phyloP scores from a whole-genome alignment of 768 basidiomycete genomes.

The Wakefieldia striispora region DNA sequence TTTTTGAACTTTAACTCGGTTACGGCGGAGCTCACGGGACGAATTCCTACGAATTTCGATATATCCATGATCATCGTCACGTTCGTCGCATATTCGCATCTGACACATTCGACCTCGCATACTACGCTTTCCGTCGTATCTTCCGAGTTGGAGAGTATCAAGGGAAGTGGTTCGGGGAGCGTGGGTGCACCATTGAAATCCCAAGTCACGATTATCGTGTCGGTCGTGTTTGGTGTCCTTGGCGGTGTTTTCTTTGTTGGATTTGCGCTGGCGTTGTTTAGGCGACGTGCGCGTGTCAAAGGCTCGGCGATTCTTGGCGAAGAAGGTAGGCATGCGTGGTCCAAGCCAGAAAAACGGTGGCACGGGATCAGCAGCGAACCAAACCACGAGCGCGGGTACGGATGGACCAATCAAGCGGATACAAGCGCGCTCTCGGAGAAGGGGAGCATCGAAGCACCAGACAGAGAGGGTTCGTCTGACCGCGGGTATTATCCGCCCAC shows the following conservation, averaged over 20 bases:
- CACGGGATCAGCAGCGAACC: constrained; percentile 48
- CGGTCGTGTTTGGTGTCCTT: constrained; percentile 58
- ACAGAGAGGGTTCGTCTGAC: constrained; percentile 16
- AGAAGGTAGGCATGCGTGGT: constrained; percentile 56
- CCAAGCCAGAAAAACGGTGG: constrained; percentile 66
- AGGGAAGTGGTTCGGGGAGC: constrained; percentile 30
- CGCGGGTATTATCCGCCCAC: constrained; percentile 17
- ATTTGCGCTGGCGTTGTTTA: constrained; percentile 51
- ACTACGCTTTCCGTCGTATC: constrained; percentile 52
- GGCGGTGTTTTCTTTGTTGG: constrained; percentile 58
- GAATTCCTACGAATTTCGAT: constrained; percentile 47
- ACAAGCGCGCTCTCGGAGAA: constrained; percentile 29
- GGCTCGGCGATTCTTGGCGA: constrained; percentile 62
- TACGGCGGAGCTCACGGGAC: constrained; percentile 51
- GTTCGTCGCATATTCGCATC: constrained; percentile 65
- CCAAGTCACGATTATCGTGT: constrained; percentile 55
- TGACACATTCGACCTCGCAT: constrained; percentile 72
- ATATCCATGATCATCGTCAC: constrained; percentile 45
- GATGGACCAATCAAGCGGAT: constrained; percentile 31
- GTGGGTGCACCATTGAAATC: constrained; percentile 44
- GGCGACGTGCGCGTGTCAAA: constrained; percentile 54
- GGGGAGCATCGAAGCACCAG: constrained; percentile 29
- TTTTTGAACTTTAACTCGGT: constrained; percentile 55
- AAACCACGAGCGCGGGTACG: constrained; percentile 26
- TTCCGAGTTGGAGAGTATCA: constrained; percentile 38